A percentile compares a stretch with the other conserved stretches of the same genome.
phyloP scores from a whole-genome alignment of 2,329 filamentous ascomycete genomes.

The Aureobasidium sp. region DNA sequence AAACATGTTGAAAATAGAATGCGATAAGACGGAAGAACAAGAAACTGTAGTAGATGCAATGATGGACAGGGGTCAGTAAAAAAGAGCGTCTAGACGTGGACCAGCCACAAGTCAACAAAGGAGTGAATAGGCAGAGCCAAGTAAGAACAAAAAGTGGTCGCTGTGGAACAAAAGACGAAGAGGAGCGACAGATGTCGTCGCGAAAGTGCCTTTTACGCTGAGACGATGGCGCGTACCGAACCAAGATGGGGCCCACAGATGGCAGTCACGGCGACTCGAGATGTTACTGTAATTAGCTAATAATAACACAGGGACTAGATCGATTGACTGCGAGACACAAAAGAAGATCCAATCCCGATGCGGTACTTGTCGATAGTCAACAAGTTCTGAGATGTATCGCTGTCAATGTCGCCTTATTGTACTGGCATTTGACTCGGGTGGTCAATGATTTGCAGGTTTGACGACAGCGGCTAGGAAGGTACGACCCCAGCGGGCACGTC shows the following conservation, averaged over 20 bases:
- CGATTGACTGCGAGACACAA: not conserved
- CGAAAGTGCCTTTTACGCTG: constrained; percentile 3
- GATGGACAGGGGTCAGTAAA: not conserved
- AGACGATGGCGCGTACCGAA: not conserved
- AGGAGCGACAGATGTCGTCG: not conserved
- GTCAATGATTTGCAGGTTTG: not conserved
- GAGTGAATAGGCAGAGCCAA: not conserved
- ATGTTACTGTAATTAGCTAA: not conserved
- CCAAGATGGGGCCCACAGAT: not conserved
- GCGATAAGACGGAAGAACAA: not conserved
- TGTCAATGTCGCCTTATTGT: not conserved
- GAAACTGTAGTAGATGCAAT: not conserved
- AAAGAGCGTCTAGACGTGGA: constrained; percentile 1
- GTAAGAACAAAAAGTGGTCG: not conserved
- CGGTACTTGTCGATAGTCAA: not conserved
- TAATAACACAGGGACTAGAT: not conserved
- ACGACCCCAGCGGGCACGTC: not conserved
- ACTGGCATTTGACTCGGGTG: not conserved
- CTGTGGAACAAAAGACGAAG: not conserved
- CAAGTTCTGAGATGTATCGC: not conserved
- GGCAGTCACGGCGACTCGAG: not conserved
- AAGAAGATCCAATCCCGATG: not conserved
- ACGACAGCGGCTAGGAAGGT: not conserved
- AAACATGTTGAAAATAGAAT: not conserved
- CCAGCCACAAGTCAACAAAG: constrained; percentile 11